Evolutionary conservation across 139 green algal species (phyloP).

Genomic region (Tetradesmus lagerheimii): DNA sequence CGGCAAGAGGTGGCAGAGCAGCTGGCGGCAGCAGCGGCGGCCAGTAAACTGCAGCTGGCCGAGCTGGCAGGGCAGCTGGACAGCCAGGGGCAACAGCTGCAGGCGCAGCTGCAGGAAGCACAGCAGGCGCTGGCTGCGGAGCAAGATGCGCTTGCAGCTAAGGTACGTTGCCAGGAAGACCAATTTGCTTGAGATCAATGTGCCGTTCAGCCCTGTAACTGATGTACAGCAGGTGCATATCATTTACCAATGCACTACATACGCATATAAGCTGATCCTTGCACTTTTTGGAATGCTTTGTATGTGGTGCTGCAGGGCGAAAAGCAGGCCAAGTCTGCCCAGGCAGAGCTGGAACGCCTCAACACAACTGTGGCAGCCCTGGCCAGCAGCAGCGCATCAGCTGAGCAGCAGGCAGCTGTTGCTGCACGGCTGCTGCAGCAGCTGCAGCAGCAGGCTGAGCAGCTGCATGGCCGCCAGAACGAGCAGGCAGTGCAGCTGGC

Average conservation of each 20-base stretch:
- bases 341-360: slow-evolving; percentile 6
- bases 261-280: too few relatives aligned
- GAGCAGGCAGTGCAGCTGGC: slow-evolving; percentile 15
- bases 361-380: neutral
- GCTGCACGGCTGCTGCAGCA: slow-evolving; percentile 18
- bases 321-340: neutral
- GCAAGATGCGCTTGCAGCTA: neutral
- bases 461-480: neutral
- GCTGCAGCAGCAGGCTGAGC: slow-evolving; percentile 20
- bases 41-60: neutral
- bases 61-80: neutral
- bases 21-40: slow-evolving; percentile 5
- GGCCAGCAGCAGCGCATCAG: neutral
- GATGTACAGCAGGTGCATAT: too few relatives aligned
- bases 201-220: too few relatives aligned
- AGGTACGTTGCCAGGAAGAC: neutral
- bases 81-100: neutral
- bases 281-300: neutral
- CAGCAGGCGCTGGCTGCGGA: neutral
- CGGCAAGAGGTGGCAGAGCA: slow-evolving; percentile 40
- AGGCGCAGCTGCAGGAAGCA: neutral
- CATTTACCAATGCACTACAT: neutral
- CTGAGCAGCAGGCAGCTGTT: slow-evolving; percentile 26
- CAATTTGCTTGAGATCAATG: too few relatives aligned
- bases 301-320: neutral